A percentile compares a stretch with the other conserved stretches of the same genome.
Evolutionary conservation across 768 basidiomycete genomes (phyloP).

Genomic region (Clathrus columnatus): DNA sequence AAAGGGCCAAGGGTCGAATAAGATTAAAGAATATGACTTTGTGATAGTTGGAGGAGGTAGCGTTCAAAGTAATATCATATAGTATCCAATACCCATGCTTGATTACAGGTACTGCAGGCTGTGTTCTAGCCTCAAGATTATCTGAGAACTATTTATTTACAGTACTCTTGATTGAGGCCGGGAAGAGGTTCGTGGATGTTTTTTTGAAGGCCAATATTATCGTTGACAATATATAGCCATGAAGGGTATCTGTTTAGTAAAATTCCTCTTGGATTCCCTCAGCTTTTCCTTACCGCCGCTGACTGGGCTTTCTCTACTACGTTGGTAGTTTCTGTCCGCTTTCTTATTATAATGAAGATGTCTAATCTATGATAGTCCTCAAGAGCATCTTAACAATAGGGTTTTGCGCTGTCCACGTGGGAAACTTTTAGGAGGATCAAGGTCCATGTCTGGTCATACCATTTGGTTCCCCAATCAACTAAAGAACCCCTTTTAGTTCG

Average conservation of each 20-base stretch:
- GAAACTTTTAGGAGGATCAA: slow-evolving; percentile 20
- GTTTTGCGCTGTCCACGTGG: slow-evolving; percentile 19
- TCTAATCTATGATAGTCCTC: slow-evolving; percentile 15
- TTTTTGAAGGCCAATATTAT: too few species aligned
- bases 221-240: too few species aligned
- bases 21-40: too few species aligned
- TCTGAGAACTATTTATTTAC: too few species aligned
- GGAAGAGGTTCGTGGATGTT: too few species aligned
- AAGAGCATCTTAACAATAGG: slow-evolving; percentile 12
- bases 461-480: not conserved
- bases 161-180: too few species aligned
- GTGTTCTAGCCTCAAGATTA: too few species aligned
- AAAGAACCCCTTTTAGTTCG: slow-evolving; percentile 13
- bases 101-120: too few species aligned
- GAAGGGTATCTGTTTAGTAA: not conserved
- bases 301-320: slow-evolving; percentile 1
- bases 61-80: too few species aligned
- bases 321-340: not conserved
- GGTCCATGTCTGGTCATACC: slow-evolving; percentile 8
- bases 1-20: too few species aligned
- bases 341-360: not conserved
- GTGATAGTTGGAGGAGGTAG: too few species aligned
- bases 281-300: not conserved
- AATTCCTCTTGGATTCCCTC: not conserved
- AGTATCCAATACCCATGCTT: too few species aligned